Evolutionary conservation across 2,329 filamentous ascomycete genomes (phyloP), one percentile per base, ranked within the genome.

Genomic region (Pseudogymnoascus sp.): DNA sequence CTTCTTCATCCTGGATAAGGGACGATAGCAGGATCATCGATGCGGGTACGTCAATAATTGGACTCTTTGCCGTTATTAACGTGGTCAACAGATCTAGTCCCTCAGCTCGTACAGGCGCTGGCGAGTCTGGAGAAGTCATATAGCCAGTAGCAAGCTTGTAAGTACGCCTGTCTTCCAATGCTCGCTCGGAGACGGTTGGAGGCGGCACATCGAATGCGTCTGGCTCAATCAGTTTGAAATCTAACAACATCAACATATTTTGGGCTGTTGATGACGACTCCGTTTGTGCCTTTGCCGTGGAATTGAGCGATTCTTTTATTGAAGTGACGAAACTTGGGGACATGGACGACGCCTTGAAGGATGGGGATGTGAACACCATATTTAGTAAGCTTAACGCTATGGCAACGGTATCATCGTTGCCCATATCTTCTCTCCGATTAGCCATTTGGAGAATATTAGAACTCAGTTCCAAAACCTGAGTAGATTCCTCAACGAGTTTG

Each of bases 31-130:
- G 76, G 5, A 87, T 81, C 0, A 87, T 75, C 2, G 84, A 77
- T 1, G 84, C 80, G 0, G 83, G 83, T n/a, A 90, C 79, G 67
- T 91, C 87, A 14, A 91, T 70, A 8, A 86, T 75, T 0, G 84
- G 72, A 41, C 83, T 83, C 38, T 77, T 74, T 0, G 79, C 71
- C 22, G 76, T 65, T 38, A 91, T 80, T 7, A 91, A 75, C 2
- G 70, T 73, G 0, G 82, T 81, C 9, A 89, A 71, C 1, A 89
- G 74, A 57, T 82, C 81, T 7, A 89, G 73, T 0, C 86, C 86
- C 68, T 89, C 84, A 0, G 81, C 82, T 2, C 84, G 79, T n/a
- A 89, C 84, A 0, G 86, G 86, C 1, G 86, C 79, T 0, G 85
- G 85, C 2, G 82, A 84, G 64, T 88, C 85, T 3, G 75, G 70